Percentiles rank a stretch among this genome's conserved stretches.
Evolutionary conservation across 257 asterid genomes (phyloP).

Genomic region (Ilex aquifolium): DNA sequence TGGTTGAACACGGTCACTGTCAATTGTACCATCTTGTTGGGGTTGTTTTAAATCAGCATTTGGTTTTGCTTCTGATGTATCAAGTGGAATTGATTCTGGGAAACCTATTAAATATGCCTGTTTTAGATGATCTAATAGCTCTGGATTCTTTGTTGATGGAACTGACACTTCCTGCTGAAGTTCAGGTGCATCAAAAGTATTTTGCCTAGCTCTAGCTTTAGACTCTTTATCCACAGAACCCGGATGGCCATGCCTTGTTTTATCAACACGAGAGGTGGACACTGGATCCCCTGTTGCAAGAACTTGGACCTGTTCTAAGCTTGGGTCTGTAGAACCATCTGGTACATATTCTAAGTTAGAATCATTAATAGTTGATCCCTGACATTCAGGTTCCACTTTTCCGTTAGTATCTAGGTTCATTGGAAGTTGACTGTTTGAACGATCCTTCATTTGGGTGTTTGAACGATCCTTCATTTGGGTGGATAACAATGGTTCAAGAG

Average conservation of each 20-base stretch:
- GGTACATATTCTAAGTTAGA: conserved; percentile 18
- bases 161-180: conserved; percentile 22
- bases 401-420: conserved; percentile 21
- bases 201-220: conserved; percentile 20
- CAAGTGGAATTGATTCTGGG: conserved; percentile 17
- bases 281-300: conserved; percentile 12
- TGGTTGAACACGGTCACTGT: conserved; percentile 1
- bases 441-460: conserved; percentile 31
- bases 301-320: conserved; percentile 3
- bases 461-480: conserved; percentile 33
- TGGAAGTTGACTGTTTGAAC: conserved; percentile 24
- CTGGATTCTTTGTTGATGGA: conserved; percentile 14
- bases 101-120: conserved; percentile 7
- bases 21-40: neutral
- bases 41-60: conserved; percentile 16
- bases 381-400: conserved; percentile 16
- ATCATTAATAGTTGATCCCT: conserved; percentile 9
- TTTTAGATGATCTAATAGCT: conserved; percentile 14
- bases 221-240: neutral
- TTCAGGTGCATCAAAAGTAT: conserved; percentile 12
- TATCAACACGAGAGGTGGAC: conserved; percentile 19
- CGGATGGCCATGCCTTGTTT: neutral
- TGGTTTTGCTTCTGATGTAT: conserved; percentile 20
- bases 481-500: conserved; percentile 28
- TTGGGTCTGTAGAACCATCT: conserved; percentile 3